Evolutionary conservation across 371 early-diverging fungal genomes (phyloP).

Genomic region (Actinomortierella wolfii): DNA sequence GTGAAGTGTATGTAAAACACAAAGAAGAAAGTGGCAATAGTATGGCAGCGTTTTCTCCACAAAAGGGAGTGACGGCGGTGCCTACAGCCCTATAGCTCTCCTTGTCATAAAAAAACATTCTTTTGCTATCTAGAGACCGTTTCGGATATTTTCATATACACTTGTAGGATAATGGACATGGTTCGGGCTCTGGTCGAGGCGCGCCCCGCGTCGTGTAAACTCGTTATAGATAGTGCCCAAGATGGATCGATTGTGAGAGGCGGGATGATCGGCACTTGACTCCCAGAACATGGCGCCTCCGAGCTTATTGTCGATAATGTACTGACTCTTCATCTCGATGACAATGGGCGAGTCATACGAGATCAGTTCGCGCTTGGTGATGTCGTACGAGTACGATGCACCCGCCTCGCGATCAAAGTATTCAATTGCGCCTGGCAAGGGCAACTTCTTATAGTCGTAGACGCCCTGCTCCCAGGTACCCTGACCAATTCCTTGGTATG

Average conservation of each 20-base stretch:
- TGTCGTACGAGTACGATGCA: conserved; percentile 80
- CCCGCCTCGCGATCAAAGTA: conserved; percentile 70
- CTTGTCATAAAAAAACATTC: too few species aligned
- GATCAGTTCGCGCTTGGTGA: conserved; percentile 65
- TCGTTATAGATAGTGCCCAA: conserved; percentile 48
- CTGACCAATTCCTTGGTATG: conserved; percentile 65
- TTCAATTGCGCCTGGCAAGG: conserved; percentile 64
- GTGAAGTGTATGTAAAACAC: too few species aligned
- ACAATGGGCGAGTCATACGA: conserved; percentile 81
- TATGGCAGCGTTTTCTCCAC: too few species aligned
- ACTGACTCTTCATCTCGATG: conserved; percentile 75
- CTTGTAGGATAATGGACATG: conserved; percentile 56
- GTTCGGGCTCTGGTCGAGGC: conserved; percentile 49
- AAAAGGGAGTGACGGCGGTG: too few species aligned
- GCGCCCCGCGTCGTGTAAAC: conserved; percentile 19
- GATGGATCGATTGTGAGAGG: conserved; percentile 52
- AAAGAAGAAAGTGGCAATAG: too few species aligned
- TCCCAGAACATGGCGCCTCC: conserved; percentile 92
- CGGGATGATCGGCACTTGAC: conserved; percentile 64
- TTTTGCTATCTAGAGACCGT: conserved; percentile 43
- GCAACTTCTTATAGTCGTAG: conserved; percentile 76
- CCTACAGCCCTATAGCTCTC: too few species aligned
- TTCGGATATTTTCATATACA: conserved; percentile 57
- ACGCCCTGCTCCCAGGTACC: conserved; percentile 89
- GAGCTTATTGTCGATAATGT: conserved; percentile 63